phyloP scores from a whole-genome alignment of 768 basidiomycete genomes.

The Trametes cubensis region DNA sequence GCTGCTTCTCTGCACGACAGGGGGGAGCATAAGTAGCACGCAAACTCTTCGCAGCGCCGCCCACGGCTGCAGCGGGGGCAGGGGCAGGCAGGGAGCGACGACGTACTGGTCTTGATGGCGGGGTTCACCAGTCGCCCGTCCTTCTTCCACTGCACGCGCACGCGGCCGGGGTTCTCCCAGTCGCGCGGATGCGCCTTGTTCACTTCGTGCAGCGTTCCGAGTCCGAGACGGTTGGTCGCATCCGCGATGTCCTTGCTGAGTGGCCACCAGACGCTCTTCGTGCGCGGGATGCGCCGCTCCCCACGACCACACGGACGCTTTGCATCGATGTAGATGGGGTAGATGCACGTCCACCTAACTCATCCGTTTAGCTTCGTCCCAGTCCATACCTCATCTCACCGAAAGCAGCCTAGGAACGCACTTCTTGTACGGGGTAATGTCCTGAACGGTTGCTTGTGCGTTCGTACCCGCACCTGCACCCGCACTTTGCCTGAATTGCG shows the following conservation, averaged over 20 bases:
- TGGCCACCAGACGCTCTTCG: constrained; percentile 91
- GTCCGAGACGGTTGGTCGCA: constrained; percentile 73
- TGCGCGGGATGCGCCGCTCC: constrained; percentile 77
- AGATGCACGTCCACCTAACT: constrained; percentile 90
- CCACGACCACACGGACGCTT: constrained; percentile 87
- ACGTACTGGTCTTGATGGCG: constrained; percentile 75
- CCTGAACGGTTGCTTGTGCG: constrained; percentile 47
- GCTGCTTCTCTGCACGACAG: constrained; percentile 64
- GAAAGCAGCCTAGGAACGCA: constrained; percentile 41
- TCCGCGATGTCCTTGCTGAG: constrained; percentile 91
- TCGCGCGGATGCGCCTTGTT: constrained; percentile 91
- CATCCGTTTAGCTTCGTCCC: constrained; percentile 8
- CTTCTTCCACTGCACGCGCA: constrained; percentile 91
- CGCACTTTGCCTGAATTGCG: constrained; percentile 30
- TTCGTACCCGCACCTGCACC: constrained; percentile 35
- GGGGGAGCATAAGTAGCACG: not conserved
- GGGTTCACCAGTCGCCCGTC: constrained; percentile 68
- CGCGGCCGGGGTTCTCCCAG: constrained; percentile 97
- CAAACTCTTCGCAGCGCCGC: not conserved
- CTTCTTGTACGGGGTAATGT: constrained; percentile 86
- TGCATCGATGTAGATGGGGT: constrained; percentile 96
- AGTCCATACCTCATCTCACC: not conserved
- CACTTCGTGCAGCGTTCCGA: constrained; percentile 86
- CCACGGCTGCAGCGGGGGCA: not conserved
- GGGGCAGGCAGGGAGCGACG: not conserved